A percentile compares a stretch with the other conserved stretches of the same genome.
Evolutionary conservation across 148 eudicot species (phyloP).

Genomic region (Rhododendron williamsianum): DNA sequence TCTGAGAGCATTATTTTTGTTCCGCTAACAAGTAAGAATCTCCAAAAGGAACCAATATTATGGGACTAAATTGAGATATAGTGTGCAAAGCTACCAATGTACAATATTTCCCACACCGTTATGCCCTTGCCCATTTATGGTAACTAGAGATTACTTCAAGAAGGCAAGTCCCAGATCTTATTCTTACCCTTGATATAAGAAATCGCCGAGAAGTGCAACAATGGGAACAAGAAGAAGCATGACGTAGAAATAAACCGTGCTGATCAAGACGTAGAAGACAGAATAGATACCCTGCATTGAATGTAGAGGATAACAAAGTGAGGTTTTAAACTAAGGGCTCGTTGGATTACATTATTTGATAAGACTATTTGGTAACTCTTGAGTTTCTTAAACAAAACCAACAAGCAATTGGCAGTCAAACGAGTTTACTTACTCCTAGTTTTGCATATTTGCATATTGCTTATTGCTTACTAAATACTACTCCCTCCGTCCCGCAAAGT

Average conservation of each 20-base stretch:
- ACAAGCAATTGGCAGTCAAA: neutral
- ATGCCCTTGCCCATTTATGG: neutral
- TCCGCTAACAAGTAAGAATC: neutral
- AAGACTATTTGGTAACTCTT: neutral
- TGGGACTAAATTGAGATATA: neutral
- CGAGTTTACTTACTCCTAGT: neutral
- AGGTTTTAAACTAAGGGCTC: conserved; percentile 1
- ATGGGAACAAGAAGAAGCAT: conserved; percentile 68
- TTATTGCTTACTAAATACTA: neutral
- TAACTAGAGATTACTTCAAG: neutral
- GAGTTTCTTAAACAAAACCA: neutral
- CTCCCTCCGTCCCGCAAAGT: too few species aligned
- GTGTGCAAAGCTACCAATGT: neutral
- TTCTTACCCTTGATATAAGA: conserved; percentile 84
- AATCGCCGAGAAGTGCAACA: conserved; percentile 74
- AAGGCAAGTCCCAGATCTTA: conserved; percentile 24
- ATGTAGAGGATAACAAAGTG: conserved; percentile 18
- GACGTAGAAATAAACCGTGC: conserved; percentile 81
- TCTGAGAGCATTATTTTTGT: neutral
- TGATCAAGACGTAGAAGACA: conserved; percentile 68
- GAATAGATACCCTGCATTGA: conserved; percentile 64
- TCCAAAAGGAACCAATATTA: neutral
- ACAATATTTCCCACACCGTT: neutral
- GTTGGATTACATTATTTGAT: neutral
- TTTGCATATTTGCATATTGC: neutral